Evolutionary conservation across 495 filamentous ascomycete species (phyloP).

Genomic region (Tuber umbilicatum): DNA sequence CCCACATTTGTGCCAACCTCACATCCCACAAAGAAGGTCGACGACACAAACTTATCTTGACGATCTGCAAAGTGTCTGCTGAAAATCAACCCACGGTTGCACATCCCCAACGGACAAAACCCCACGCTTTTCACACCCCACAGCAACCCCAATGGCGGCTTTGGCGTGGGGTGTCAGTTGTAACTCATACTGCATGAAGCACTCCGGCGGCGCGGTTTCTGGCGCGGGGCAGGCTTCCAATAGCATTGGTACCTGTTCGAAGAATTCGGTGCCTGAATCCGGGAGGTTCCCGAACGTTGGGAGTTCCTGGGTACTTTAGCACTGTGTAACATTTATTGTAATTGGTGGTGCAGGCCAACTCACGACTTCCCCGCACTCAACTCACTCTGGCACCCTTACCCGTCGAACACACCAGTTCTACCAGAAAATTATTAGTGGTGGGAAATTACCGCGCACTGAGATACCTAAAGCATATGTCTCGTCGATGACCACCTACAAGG

Average conservation of each 20-base stretch:
- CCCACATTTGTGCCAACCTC: background rate
- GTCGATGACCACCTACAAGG: slow-evolving; percentile 2
- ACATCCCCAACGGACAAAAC: background rate
- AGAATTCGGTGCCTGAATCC: background rate
- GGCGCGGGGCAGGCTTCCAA: background rate
- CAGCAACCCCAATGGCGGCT: background rate
- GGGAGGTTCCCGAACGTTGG: background rate
- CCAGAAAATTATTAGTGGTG: background rate
- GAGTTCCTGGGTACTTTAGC: background rate
- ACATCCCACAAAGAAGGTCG: background rate
- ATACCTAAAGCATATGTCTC: background rate
- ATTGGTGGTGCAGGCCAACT: background rate
- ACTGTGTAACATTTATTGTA: background rate
- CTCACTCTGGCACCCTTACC: background rate
- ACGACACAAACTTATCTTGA: background rate
- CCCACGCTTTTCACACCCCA: background rate
- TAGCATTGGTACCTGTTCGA: background rate
- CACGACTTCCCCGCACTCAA: background rate
- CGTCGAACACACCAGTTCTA: background rate
- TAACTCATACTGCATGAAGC: slow-evolving; percentile 4
- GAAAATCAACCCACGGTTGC: background rate
- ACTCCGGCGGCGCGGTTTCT: background rate
- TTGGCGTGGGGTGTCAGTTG: background rate
- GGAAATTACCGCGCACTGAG: background rate
- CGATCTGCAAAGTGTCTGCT: background rate